These are phyloP conservation scores for Dichotomocladium elegans DNA, from an alignment of 371 early-diverging fungal genomes.

Conservation along the genomic window DNA sequence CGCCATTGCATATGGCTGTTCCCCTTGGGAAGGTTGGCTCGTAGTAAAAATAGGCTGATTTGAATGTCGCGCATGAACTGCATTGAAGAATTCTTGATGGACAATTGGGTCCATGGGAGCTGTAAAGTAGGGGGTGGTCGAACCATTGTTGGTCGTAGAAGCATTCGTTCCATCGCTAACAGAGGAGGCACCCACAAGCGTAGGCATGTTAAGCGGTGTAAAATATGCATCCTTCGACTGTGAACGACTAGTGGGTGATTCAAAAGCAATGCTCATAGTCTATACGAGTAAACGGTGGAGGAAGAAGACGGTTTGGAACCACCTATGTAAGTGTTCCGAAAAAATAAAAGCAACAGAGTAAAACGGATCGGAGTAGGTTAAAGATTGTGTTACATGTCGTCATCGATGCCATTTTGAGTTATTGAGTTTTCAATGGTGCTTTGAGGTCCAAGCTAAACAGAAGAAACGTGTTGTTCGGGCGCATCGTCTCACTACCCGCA, in stretches of 20 bases:
- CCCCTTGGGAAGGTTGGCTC: background rate
- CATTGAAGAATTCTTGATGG: slow-evolving; percentile 48
- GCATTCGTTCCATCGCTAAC: background rate
- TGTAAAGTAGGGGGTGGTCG: slow-evolving; percentile 44
- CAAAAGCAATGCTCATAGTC: slow-evolving; percentile 39
- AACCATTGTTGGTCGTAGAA: slow-evolving; percentile 4
- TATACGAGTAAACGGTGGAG: no score
- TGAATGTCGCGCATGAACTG: slow-evolving; percentile 42
- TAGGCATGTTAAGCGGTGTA: slow-evolving; percentile 36
- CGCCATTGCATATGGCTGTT: background rate
- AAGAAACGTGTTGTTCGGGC: no score
- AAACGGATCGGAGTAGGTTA: background rate
- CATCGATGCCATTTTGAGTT: slow-evolving; percentile 4
- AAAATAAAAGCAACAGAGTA: slow-evolving; percentile 1
- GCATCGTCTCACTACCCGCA: no score
- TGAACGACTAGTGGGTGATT: slow-evolving; percentile 33
- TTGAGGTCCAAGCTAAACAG: no score
- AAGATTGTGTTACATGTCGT: slow-evolving; percentile 1
- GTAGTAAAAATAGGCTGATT: slow-evolving; percentile 29
- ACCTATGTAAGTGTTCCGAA: background rate
- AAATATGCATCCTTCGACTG: slow-evolving; percentile 38
- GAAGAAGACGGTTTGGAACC: background rate
- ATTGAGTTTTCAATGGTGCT: no score
- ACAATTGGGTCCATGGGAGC: slow-evolving; percentile 41
- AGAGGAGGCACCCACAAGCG: slow-evolving; percentile 9